A percentile compares a stretch with the other conserved stretches of the same genome.
Evolutionary conservation across 768 basidiomycete species (phyloP).

Genomic region (Tubosaeta brunneosetosa): DNA sequence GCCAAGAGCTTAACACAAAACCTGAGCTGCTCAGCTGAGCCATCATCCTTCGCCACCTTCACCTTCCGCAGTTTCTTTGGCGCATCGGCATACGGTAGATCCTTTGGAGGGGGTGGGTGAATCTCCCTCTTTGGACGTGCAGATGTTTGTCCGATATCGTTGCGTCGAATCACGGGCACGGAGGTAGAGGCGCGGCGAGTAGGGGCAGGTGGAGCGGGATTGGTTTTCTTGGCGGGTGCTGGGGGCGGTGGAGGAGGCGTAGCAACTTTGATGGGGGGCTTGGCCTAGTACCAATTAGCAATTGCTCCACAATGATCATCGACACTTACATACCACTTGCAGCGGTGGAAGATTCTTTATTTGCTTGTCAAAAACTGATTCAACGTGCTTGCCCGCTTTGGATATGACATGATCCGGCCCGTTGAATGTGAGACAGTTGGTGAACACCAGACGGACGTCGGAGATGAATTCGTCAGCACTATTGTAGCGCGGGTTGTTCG

Average conservation of each 20-base stretch:
- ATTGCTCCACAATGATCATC: constrained; percentile 11
- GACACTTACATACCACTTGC: constrained; percentile 57
- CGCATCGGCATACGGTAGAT: constrained; percentile 74
- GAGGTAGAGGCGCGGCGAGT: constrained; percentile 74
- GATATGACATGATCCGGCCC: constrained; percentile 83
- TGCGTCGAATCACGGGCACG: constrained; percentile 78
- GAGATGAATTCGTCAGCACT: constrained; percentile 74
- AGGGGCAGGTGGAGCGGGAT: constrained; percentile 36
- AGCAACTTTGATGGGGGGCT: constrained; percentile 41
- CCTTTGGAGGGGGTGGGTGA: constrained; percentile 91
- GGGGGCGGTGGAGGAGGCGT: constrained; percentile 30
- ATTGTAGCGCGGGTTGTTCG: constrained; percentile 69
- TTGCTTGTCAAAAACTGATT: constrained; percentile 84
- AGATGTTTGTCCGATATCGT: constrained; percentile 49
- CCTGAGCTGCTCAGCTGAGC: constrained; percentile 76
- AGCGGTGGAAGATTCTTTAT: constrained; percentile 77
- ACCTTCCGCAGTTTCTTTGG: constrained; percentile 65
- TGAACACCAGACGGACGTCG: constrained; percentile 86
- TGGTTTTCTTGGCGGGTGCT: constrained; percentile 25
- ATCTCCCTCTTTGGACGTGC: constrained; percentile 97
- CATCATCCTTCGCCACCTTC: constrained; percentile 58
- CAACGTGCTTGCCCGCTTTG: constrained; percentile 74
- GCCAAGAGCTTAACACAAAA: constrained; percentile 73
- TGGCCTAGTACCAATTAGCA: constrained; percentile 28
- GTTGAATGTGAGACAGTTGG: constrained; percentile 88